These are phyloP conservation scores for Citrullus amarus DNA, from an alignment of 306 rosid species.

Conservation along the genomic window DNA sequence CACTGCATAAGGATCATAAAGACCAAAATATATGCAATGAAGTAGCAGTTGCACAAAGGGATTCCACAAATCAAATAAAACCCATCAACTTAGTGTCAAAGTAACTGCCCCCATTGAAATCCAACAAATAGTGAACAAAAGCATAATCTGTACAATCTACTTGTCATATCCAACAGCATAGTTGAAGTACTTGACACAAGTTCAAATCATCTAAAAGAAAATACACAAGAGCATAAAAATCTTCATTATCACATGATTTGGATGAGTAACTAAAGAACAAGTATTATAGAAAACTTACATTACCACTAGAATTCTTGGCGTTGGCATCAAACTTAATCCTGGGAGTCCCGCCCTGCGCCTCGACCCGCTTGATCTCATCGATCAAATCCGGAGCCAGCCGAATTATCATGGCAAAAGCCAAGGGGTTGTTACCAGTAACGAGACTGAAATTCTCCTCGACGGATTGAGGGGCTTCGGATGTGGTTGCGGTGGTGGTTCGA, in stretches of 20 bases:
- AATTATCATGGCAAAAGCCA: slow-evolving; percentile 76
- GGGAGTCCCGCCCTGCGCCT: slow-evolving; percentile 68
- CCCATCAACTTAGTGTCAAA: neutral
- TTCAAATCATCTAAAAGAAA: neutral
- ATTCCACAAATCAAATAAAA: neutral
- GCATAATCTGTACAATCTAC: neutral
- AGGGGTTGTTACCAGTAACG: slow-evolving; percentile 54
- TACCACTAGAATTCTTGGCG: slow-evolving; percentile 45
- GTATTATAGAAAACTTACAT: slow-evolving; percentile 34
- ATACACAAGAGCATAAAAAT: neutral
- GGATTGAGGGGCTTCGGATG: slow-evolving; percentile 25
- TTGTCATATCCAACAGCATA: neutral
- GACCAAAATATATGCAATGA: neutral
- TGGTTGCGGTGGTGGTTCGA: slow-evolving; percentile 21
- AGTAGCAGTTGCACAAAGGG: neutral
- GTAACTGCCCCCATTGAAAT: neutral
- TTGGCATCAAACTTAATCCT: slow-evolving; percentile 62
- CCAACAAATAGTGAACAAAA: neutral
- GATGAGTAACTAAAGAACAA: slow-evolving; percentile 1
- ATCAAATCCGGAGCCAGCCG: slow-evolving; percentile 70
- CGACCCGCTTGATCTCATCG: slow-evolving; percentile 92
- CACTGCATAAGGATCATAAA: neutral
- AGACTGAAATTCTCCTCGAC: slow-evolving; percentile 71
- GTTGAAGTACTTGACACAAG: neutral
- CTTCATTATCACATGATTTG: neutral